These are phyloP conservation scores for Diaporthe batatas DNA, from an alignment of 2,329 filamentous ascomycete species.

Conservation along the genomic window DNA sequence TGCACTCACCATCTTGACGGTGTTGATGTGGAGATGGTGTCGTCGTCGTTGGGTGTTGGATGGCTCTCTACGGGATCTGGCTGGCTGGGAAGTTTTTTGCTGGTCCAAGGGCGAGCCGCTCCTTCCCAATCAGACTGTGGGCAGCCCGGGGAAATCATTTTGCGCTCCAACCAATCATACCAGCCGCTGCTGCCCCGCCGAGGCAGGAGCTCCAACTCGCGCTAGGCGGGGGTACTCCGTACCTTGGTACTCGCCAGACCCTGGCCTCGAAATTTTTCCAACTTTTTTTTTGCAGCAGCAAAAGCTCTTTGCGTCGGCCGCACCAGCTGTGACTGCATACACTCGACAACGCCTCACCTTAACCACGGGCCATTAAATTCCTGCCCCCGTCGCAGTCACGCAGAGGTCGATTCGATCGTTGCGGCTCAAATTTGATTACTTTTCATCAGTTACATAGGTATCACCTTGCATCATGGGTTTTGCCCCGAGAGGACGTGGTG, in stretches of 20 bases:
- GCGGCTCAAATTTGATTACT: constrained; percentile 18
- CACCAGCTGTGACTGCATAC: constrained; percentile 36
- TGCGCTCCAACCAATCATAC: constrained; percentile 37
- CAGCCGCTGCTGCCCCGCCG: constrained; percentile 9
- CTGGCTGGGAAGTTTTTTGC: constrained; percentile 39
- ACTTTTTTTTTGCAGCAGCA: constrained; percentile 40
- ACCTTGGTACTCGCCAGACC: constrained; percentile 38
- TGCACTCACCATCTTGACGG: constrained; percentile 44
- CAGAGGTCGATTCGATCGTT: constrained; percentile 21
- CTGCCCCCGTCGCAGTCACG: constrained; percentile 34
- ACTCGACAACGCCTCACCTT: constrained; percentile 21
- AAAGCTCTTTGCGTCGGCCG: constrained; percentile 36
- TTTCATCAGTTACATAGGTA: not conserved
- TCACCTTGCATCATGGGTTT: constrained; percentile 55
- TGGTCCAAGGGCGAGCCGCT: constrained; percentile 37
- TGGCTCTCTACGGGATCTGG: constrained; percentile 33
- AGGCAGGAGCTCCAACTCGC: constrained; percentile 28
- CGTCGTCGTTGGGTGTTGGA: constrained; percentile 38
- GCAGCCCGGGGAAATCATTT: constrained; percentile 40
- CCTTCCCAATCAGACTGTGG: constrained; percentile 38
- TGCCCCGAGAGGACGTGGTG: constrained; percentile 57
- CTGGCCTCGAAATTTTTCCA: constrained; percentile 39
- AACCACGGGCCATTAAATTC: constrained; percentile 26
- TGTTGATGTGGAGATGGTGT: constrained; percentile 42
- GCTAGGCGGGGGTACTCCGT: constrained; percentile 35